Evolutionary conservation across 83 land plant genomes (phyloP).

Genomic region (Thuja plicata): DNA sequence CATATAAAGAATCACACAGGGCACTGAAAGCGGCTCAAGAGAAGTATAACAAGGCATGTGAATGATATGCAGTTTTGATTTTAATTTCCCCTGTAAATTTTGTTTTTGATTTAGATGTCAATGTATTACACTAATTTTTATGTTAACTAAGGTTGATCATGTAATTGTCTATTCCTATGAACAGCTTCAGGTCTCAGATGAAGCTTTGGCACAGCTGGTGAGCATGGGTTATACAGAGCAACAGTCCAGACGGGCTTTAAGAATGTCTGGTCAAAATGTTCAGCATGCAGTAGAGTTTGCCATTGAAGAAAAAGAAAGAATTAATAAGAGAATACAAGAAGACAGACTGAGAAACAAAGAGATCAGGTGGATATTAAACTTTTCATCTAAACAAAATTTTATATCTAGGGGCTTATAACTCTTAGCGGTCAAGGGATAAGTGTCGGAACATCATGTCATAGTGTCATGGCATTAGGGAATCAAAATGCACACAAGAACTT

Average conservation of each 20-base stretch:
- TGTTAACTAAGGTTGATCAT: background rate
- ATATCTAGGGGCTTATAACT: background rate
- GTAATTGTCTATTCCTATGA: background rate
- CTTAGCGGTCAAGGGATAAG: background rate
- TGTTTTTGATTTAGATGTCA: background rate
- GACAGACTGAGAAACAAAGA: conserved; percentile 47
- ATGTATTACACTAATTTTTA: background rate
- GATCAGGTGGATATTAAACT: conserved; percentile 32
- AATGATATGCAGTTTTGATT: background rate
- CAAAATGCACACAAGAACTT: background rate
- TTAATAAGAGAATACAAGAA: conserved; percentile 46
- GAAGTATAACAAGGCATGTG: conserved; percentile 65
- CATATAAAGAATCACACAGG: conserved; percentile 43
- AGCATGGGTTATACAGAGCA: conserved; percentile 80
- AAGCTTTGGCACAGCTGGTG: conserved; percentile 69
- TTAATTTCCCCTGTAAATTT: background rate
- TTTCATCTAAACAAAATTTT: background rate
- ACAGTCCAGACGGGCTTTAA: conserved; percentile 73
- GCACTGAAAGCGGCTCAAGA: conserved; percentile 73
- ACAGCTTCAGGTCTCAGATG: conserved; percentile 93
- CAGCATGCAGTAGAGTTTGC: conserved; percentile 76
- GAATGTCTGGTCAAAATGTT: conserved; percentile 79
- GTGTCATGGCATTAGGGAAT: background rate
- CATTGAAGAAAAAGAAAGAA: conserved; percentile 62
- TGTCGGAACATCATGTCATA: background rate